Percentiles rank a stretch among this genome's conserved stretches.
phyloP scores from a whole-genome alignment of 2,329 filamentous ascomycete species.

The Penicillium sp. region DNA sequence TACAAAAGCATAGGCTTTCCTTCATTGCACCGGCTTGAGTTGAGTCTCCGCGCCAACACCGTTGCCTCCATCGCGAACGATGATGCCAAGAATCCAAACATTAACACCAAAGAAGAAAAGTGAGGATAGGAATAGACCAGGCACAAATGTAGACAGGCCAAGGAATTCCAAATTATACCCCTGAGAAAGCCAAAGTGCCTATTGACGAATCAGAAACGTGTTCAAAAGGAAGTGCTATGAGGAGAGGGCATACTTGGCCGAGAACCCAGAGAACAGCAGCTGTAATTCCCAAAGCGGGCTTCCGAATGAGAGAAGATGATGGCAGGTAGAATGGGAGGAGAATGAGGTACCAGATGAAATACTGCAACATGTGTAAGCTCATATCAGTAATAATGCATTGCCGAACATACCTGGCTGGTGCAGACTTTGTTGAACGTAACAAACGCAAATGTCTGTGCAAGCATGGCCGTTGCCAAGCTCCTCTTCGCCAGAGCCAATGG shows the following conservation, averaged over 20 bases:
- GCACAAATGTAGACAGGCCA: conserved; percentile 79
- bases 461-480: conserved; percentile 79
- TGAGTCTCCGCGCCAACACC: neutral
- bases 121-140: conserved; percentile 76
- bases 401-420: conserved; percentile 76
- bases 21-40: neutral
- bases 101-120: conserved; percentile 83
- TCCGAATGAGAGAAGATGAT: conserved; percentile 67
- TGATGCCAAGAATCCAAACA: conserved; percentile 79
- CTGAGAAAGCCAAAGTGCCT: conserved; percentile 72
- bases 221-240: neutral
- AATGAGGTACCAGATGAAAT: conserved; percentile 97
- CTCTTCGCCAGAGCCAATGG: conserved; percentile 76
- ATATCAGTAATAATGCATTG: neutral
- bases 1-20: neutral
- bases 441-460: conserved; percentile 95
- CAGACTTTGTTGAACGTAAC: conserved; percentile 99
- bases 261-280: conserved; percentile 73
- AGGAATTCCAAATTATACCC: conserved; percentile 77
- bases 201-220: neutral
- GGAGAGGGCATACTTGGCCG: conserved; percentile 58
- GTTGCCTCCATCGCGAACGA: conserved; percentile 65
- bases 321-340: conserved; percentile 91
- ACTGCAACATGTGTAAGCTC: conserved; percentile 55
- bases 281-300: conserved; percentile 61